These are phyloP conservation scores for Thyridium curvatum DNA, from an alignment of 2,329 filamentous ascomycete genomes.

Conservation along the genomic window DNA sequence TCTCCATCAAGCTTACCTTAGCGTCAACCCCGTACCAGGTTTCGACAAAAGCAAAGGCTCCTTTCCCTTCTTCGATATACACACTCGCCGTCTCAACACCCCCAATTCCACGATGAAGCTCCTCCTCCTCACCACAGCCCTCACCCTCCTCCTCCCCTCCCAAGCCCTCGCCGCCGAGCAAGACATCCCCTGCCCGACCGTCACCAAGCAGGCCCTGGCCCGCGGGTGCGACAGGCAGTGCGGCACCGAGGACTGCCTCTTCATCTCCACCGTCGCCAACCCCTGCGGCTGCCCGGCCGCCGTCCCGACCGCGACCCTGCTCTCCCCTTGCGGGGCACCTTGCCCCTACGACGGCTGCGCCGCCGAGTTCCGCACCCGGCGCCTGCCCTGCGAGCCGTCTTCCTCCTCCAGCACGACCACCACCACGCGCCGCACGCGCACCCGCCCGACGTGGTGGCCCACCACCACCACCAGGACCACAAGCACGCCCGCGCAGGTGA, in stretches of 20 bases:
- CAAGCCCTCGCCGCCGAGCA: constrained; percentile 9
- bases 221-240: constrained; percentile 15
- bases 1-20: too few species aligned
- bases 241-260: constrained; percentile 15
- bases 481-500: constrained; percentile 10
- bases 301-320: constrained; percentile 18
- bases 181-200: constrained; percentile 15
- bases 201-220: constrained; percentile 17
- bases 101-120: constrained; percentile 11
- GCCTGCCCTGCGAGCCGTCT: constrained; percentile 10
- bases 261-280: constrained; percentile 17
- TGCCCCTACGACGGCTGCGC: constrained; percentile 20
- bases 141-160: too few species aligned
- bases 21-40: too few species aligned
- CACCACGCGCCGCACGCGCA: constrained; percentile 11
- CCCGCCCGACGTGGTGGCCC: constrained; percentile 9
- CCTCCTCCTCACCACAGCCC: constrained; percentile 5
- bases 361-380: constrained; percentile 15
- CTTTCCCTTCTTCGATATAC: too few species aligned
- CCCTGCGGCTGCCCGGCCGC: constrained; percentile 18
- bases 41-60: too few species aligned
- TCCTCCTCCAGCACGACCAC: constrained; percentile 3
- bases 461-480: constrained; percentile 13
- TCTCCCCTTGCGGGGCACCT: constrained; percentile 17
- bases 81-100: too few species aligned